Evolutionary conservation across 768 basidiomycete species (phyloP).

Genomic region (Pleurotus cornucopiae): DNA sequence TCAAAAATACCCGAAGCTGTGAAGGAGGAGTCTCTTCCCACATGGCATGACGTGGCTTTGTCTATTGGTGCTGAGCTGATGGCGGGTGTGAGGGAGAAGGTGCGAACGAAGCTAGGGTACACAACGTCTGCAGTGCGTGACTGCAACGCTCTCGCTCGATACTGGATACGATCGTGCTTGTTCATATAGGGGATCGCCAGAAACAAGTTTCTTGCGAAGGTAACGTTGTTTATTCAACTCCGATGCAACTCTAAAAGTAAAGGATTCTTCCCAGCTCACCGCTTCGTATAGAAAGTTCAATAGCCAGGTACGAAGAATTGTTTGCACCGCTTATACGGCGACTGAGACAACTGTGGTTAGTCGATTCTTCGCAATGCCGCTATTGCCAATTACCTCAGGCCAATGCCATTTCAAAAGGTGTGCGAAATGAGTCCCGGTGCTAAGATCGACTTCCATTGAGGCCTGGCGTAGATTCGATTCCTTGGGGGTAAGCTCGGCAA

Average conservation of each 20-base stretch:
- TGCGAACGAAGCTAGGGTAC: slow-evolving; percentile 74
- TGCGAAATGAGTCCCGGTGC: not conserved
- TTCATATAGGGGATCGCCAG: slow-evolving; percentile 72
- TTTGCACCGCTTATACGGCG: not conserved
- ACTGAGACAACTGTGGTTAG: slow-evolving; percentile 30
- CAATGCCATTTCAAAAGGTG: slow-evolving; percentile 88
- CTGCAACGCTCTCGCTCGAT: not conserved
- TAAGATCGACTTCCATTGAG: not conserved
- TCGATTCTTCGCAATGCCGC: slow-evolving; percentile 80
- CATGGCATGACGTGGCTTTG: slow-evolving; percentile 93
- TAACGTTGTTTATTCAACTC: slow-evolving; percentile 20
- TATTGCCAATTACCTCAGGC: slow-evolving; percentile 79
- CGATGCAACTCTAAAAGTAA: slow-evolving; percentile 6
- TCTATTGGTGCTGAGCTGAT: slow-evolving; percentile 88
- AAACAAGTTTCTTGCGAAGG: slow-evolving; percentile 96
- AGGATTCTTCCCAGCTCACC: slow-evolving; percentile 48
- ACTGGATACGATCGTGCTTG: not conserved
- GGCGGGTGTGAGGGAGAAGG: slow-evolving; percentile 63
- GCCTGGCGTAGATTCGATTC: slow-evolving; percentile 69
- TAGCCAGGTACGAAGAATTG: slow-evolving; percentile 53
- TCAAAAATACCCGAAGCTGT: slow-evolving; percentile 8
- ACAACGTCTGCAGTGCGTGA: slow-evolving; percentile 84
- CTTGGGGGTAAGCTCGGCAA: slow-evolving; percentile 93
- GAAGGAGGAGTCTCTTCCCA: slow-evolving; percentile 24
- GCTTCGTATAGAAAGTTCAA: slow-evolving; percentile 93